Evolutionary conservation across 345 rosid species (phyloP), one percentile per base, ranked within the genome.

Genomic region (Psidium guajava): DNA sequence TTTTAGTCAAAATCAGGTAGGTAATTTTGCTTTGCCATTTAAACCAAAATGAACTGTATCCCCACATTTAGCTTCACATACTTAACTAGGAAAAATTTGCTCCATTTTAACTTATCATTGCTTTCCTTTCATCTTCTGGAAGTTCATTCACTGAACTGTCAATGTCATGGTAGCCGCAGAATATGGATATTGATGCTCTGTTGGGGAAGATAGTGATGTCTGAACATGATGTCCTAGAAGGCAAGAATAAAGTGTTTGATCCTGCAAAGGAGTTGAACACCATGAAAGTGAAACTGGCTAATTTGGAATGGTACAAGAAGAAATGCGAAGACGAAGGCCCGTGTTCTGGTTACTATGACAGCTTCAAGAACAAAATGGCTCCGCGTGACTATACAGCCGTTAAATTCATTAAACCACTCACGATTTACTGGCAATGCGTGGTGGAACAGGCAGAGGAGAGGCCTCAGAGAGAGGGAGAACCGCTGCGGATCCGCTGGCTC

Each of bases 261-360:
- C 87, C 84, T 4, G 50, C 47, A 15, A 86, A 83, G 87, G 87
- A 88, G 58, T 87, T 95, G 69, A 92, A 88, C 40, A 82, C 83
- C 1, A 44, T 86, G 16, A 96, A 94, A 87, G 81, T 87, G 55
- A 11, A 54, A 49, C 87, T 96, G 96, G 88, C 91, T 3, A 1
- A 81, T 2, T 44, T 95, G 9, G 99, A 94, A 85, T 89, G 94
- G 94, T 93, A 94, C 90, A 96, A 93, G 89, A 96, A 92, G 87
- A 14, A 0, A 20, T 64, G 88, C 83, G 91, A 80, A 91, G 14
- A 12, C 11, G 27, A 9, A 11, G 83, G 73, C 6, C 69, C 0
- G 8, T 18, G 36, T 13, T n/a, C 2, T 12, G 94, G 95, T 55
- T 96, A 92, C 93, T 96, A 93, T 55, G 96, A 95, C 81, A 77